Conservation (phyloP, 176 grass and related monocot species). For the Hordeum vulgare region MorexV3_pseudomolecules_assembly NC_058522.1:105857669-105858168, state of each 20-base stretch:
- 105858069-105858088: neutral
- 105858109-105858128: slow-evolving; percentile 11
- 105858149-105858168: neutral
- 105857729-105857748: slow-evolving; percentile 32
- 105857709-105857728: neutral
- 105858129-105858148: neutral
- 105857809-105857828: neutral
- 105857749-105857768: neutral
- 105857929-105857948: neutral
- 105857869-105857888: neutral
- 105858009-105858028: neutral
- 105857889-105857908: neutral
- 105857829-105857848: neutral
- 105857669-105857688: neutral
- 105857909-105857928: neutral
- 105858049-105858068: neutral
- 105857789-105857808: neutral
- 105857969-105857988: neutral
- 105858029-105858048: neutral
- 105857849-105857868: neutral
- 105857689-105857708: neutral
- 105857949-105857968: neutral
- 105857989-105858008: neutral
- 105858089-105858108: neutral
- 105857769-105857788: neutral